Evolutionary conservation across 2,329 filamentous ascomycete species (phyloP), one percentile per base, ranked within the genome.

Genomic region (Ilyonectria sp.): DNA sequence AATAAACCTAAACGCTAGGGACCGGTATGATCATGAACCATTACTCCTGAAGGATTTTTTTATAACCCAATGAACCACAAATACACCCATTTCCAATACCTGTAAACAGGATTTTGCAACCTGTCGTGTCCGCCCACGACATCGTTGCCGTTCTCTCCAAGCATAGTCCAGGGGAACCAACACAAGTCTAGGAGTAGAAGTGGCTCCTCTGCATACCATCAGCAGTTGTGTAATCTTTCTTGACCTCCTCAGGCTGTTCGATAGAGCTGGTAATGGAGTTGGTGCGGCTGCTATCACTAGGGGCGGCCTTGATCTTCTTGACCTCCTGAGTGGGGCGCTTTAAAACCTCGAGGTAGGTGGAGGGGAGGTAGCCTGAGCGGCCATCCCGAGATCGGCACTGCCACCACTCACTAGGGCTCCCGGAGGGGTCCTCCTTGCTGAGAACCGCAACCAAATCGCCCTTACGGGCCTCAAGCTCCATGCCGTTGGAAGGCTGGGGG

Each of bases 361-460:
- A 91, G 2, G 97, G 96, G 6, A 99, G 87, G 78, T 98, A 99
- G 8, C 96, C 96, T 75, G 97, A 91, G 29, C 94, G 89, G 52
- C 94, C 95, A 78, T 98, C 94, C 68, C 96, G 89, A 15, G 95
- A 93, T 62, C 96, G 89, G 82, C 97, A 99, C 72, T 92, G 91
- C 96, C 96, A 99, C 96, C 96, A 99, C 78, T 99, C 95, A 59
- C 93, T 96, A 5, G 94, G 90, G 75, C 96, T 94, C 49, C 96
- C 96, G 77, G 95, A 89, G 1, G 96, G 96, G 76, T 99, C 96
- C 19, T 90, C 93, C 84, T 98, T 98, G 84, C 92, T 92, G 61
- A 99, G 87, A 1, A 99, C 94, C 29, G 96, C 96, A 17, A 99
- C 95, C 60, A 98, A 90, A 75, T 99, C 96, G 67, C 95, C 95